phyloP scores from a whole-genome alignment of 352 stramenopile genomes.

The Phytophthora melonis region DNA sequence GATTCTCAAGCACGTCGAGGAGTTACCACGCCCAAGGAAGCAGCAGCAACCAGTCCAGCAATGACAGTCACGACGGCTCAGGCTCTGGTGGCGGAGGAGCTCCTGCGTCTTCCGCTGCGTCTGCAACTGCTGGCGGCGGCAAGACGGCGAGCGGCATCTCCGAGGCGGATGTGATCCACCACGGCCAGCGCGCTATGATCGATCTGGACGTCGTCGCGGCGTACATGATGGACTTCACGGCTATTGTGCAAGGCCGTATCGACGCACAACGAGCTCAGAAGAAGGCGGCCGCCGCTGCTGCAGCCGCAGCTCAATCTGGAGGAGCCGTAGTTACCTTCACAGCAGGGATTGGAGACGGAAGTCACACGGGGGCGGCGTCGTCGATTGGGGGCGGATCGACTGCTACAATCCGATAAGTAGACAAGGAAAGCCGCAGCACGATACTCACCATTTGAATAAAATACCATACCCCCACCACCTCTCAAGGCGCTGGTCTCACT shows the following conservation, averaged over 20 bases:
- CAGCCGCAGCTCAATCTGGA: constrained; percentile 24
- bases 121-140: not conserved
- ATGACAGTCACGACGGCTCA: constrained; percentile 23
- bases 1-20: constrained; percentile 91
- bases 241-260: constrained; percentile 77
- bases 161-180: constrained; percentile 86
- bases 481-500: constrained; percentile 15
- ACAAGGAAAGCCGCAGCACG: constrained; percentile 5
- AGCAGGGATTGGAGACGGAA: constrained; percentile 22
- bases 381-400: constrained; percentile 31
- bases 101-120: constrained; percentile 18
- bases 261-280: constrained; percentile 80
- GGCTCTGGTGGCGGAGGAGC: constrained; percentile 5
- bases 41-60: constrained; percentile 31
- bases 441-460: constrained; percentile 23
- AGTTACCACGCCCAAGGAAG: constrained; percentile 24
- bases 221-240: constrained; percentile 95
- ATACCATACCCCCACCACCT: not conserved
- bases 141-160: constrained; percentile 59
- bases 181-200: constrained; percentile 86
- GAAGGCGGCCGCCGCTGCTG: constrained; percentile 53
- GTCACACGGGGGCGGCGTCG: constrained; percentile 20
- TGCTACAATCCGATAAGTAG: constrained; percentile 33
- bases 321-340: constrained; percentile 22
- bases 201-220: constrained; percentile 93